A percentile compares a stretch with the other conserved stretches of the same genome.
phyloP scores from a whole-genome alignment of 2,329 filamentous ascomycete genomes.

The Talaromyces sp. region DNA sequence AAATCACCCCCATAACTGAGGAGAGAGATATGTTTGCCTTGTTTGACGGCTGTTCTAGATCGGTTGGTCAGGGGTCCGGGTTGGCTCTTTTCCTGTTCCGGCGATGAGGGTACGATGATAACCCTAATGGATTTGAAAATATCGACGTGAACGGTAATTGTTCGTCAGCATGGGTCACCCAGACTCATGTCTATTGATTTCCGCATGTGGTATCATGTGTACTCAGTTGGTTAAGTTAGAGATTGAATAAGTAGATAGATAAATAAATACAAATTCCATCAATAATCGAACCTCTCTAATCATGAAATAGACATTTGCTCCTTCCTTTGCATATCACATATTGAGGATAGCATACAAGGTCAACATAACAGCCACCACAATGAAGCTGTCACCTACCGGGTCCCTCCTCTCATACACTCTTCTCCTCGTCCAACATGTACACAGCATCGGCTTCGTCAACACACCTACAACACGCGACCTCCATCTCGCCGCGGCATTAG shows the following conservation, averaged over 20 bases:
- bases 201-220: constrained; percentile 11
- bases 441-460: constrained; percentile 20
- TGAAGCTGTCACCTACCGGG: not conserved
- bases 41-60: constrained; percentile 9
- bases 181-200: not conserved
- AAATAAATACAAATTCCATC: constrained; percentile 12
- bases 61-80: not conserved
- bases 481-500: constrained; percentile 23
- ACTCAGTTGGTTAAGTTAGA: not conserved
- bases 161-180: not conserved
- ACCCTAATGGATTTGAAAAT: not conserved
- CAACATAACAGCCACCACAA: not conserved
- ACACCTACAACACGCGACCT: constrained; percentile 21
- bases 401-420: constrained; percentile 1
- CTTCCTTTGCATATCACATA: not conserved
- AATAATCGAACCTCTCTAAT: not conserved
- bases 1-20: not conserved
- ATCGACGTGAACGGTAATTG: constrained; percentile 12
- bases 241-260: not conserved
- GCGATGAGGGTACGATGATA: not conserved
- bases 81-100: constrained; percentile 8
- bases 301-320: not conserved
- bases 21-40: constrained; percentile 10
- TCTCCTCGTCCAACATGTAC: constrained; percentile 17
- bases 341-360: not conserved